phyloP scores from a whole-genome alignment of 352 stramenopile genomes.

The Plasmopara muralis region DNA sequence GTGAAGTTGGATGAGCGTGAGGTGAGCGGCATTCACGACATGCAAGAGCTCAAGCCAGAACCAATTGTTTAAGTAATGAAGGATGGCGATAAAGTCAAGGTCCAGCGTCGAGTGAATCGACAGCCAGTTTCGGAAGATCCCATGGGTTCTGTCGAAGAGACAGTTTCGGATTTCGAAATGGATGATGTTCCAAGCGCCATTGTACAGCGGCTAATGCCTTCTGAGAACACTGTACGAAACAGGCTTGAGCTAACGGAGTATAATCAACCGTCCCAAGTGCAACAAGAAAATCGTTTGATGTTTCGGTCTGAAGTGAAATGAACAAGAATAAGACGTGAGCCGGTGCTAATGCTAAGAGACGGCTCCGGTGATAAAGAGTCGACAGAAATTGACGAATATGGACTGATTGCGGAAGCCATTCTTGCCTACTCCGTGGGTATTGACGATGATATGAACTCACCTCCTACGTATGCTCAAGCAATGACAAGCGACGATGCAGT shows the following conservation, averaged over 20 bases:
- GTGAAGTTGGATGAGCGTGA: conserved; percentile 1
- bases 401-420: background rate
- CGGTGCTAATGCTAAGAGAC: too few relatives aligned
- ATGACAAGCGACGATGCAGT: background rate
- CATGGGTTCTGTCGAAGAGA: background rate
- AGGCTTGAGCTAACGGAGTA: background rate
- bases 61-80: background rate
- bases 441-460: too few relatives aligned
- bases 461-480: background rate
- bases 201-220: background rate
- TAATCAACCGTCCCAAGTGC: too few relatives aligned
- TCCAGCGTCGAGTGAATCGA: background rate
- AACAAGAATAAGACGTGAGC: too few relatives aligned
- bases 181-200: background rate
- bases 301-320: too few relatives aligned
- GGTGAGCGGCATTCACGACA: background rate
- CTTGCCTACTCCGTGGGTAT: background rate
- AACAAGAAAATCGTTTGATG: too few relatives aligned
- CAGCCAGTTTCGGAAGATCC: background rate
- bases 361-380: too few relatives aligned
- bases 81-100: background rate
- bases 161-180: background rate
- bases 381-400: background rate
- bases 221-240: background rate
- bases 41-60: background rate